These are phyloP conservation scores for Fusarium haematococcum DNA, from an alignment of 2,329 filamentous ascomycete species.

Conservation along the genomic window DNA sequence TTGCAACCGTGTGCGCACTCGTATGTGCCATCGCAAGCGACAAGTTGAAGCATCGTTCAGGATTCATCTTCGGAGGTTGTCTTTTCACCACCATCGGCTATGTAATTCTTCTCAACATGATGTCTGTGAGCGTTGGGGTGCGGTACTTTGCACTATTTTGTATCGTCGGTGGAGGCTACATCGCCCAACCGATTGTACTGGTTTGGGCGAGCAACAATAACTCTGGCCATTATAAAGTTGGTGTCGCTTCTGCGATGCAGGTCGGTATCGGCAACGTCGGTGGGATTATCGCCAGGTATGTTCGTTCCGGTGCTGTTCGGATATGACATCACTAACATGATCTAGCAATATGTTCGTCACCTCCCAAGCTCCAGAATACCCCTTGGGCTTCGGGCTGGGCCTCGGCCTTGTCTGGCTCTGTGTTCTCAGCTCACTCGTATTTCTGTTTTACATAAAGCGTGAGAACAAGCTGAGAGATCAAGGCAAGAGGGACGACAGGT, in stretches of 20 bases:
- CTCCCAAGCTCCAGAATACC: slow-evolving; percentile 12
- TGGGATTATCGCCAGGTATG: slow-evolving; percentile 15
- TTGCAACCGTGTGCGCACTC: background rate
- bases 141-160: slow-evolving; percentile 24
- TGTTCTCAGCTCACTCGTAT: background rate
- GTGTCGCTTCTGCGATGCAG: slow-evolving; percentile 1
- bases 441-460: slow-evolving; percentile 1
- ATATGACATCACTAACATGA: background rate
- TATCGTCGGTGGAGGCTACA: slow-evolving; percentile 8
- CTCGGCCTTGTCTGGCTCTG: slow-evolving; percentile 19
- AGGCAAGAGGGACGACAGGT: slow-evolving; percentile 11
- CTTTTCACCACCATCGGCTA: slow-evolving; percentile 10
- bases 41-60: slow-evolving; percentile 11
- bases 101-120: slow-evolving; percentile 7
- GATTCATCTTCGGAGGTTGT: slow-evolving; percentile 18
- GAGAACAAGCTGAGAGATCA: slow-evolving; percentile 27
- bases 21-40: background rate
- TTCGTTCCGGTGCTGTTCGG: background rate
- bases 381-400: slow-evolving; percentile 12
- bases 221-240: background rate
- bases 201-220: slow-evolving; percentile 4
- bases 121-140: slow-evolving; percentile 9
- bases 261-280: background rate
- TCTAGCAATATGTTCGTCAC: slow-evolving; percentile 15
- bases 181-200: background rate